Conservation (phyloP, 352 stramenopile species). For the Plasmopara viticola region DNA sequence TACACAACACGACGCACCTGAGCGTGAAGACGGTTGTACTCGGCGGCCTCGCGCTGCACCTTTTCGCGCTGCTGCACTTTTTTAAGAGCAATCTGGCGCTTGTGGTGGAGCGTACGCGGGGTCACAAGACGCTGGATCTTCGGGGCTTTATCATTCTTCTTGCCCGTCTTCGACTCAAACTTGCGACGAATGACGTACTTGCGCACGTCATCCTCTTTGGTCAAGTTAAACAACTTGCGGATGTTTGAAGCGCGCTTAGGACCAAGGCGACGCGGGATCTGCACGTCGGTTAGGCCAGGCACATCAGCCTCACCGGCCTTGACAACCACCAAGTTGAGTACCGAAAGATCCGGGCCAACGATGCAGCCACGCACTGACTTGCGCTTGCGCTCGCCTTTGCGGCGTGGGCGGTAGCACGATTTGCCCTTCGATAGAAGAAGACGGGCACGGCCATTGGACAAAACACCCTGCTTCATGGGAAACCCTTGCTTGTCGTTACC, state of each 20-base stretch:
- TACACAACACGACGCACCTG: constrained; percentile 54
- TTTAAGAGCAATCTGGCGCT: constrained; percentile 85
- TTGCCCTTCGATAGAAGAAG: constrained; percentile 98
- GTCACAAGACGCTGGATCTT: constrained; percentile 99
- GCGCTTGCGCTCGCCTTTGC: constrained; percentile 97
- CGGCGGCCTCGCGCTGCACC: constrained; percentile 90
- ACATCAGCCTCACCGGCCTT: constrained; percentile 96
- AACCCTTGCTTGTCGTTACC: constrained; percentile 99
- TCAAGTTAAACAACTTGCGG: constrained; percentile 99
- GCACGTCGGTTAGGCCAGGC: constrained; percentile 95
- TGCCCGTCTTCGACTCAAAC: constrained; percentile 99
- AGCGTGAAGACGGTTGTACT: constrained; percentile 97
- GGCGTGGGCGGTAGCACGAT: constrained; percentile 93
- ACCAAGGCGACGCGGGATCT: constrained; percentile 94
- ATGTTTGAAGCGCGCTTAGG: constrained; percentile 99
- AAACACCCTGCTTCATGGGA: constrained; percentile 99
- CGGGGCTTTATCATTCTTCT: constrained; percentile 96
- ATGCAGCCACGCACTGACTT: constrained; percentile 99
- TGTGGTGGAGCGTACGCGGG: constrained; percentile 94
- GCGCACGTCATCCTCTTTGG: constrained; percentile 98
- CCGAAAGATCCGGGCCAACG: constrained; percentile 97
- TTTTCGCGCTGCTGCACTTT: constrained; percentile 86
- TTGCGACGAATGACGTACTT: constrained; percentile 99
- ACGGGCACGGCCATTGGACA: constrained; percentile 97
- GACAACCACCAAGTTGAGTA: constrained; percentile 99